Conservation (phyloP, 257 asterid species). For the Solanum pinnatisectum region DNA sequence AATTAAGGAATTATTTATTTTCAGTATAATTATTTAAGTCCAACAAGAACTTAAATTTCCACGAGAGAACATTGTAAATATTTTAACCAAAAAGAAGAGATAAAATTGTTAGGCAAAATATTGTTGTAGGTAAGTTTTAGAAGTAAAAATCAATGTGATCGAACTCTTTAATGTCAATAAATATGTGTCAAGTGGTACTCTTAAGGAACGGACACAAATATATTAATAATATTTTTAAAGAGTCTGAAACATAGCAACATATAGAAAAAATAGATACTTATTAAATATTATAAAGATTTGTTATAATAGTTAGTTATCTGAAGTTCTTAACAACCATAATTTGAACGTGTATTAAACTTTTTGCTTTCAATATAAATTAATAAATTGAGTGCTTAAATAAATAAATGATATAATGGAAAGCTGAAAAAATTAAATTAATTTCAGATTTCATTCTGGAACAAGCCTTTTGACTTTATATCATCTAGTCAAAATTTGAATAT, state of each 20-base stretch:
- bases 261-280: background rate
- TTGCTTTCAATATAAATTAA: background rate
- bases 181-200: background rate
- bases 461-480: background rate
- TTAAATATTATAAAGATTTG: background rate
- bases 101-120: background rate
- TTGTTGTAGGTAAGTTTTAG: background rate
- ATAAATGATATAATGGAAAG: background rate
- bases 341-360: background rate
- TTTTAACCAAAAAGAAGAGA: background rate
- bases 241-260: background rate
- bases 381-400: background rate
- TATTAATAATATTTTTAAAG: background rate
- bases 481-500: background rate
- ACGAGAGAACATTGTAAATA: background rate
- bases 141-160: background rate
- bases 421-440: background rate
- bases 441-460: background rate
- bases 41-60: background rate
- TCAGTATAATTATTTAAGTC: background rate
- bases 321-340: background rate
- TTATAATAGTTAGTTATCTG: background rate
- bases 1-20: background rate
- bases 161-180: background rate
- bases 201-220: background rate